A percentile compares a stretch with the other conserved stretches of the same genome.
These are phyloP conservation scores for Cryptococcus wingfieldii DNA, from an alignment of 1,284 basidiomycete species.

Conservation along the genomic window DNA sequence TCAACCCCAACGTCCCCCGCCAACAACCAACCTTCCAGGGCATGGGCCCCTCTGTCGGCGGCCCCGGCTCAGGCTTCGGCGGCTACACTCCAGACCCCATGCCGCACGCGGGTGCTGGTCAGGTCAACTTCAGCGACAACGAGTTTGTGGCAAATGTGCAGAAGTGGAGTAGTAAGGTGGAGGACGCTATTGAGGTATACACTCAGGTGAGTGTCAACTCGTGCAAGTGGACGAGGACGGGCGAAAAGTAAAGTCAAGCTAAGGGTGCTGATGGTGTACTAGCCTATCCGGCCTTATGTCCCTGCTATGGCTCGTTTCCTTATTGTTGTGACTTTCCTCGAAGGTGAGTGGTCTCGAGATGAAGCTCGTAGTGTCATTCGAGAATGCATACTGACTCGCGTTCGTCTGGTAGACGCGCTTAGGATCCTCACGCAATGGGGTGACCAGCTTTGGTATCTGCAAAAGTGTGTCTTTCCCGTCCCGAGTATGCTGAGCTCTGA, in stretches of 20 bases:
- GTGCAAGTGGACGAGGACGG: not conserved
- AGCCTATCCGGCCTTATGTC: constrained; percentile 86
- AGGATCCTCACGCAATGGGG: constrained; percentile 90
- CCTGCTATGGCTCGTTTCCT: constrained; percentile 93
- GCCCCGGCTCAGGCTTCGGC: constrained; percentile 3
- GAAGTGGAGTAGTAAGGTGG: constrained; percentile 69
- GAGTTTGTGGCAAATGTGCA: constrained; percentile 79
- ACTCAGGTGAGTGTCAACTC: constrained; percentile 56
- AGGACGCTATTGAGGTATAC: constrained; percentile 89
- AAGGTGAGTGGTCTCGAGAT: constrained; percentile 53
- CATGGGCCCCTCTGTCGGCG: constrained; percentile 15
- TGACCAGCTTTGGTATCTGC: constrained; percentile 95
- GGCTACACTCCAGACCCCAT: constrained; percentile 47
- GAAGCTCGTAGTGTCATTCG: not conserved
- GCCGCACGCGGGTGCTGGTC: constrained; percentile 34
- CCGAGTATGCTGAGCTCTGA: constrained; percentile 5
- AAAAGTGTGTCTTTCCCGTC: constrained; percentile 60
- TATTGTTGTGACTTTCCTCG: constrained; percentile 96
- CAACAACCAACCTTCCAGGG: constrained; percentile 15
- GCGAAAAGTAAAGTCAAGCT: not conserved
- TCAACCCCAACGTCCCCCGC: constrained; percentile 47
- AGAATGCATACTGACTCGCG: not conserved
- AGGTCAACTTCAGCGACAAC: constrained; percentile 54
- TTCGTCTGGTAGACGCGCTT: constrained; percentile 59
- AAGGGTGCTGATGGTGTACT: constrained; percentile 2